A percentile compares a stretch with the other conserved stretches of the same genome.
Evolutionary conservation across 331 rosid species (phyloP).

Genomic region (Dryas integrifolia): DNA sequence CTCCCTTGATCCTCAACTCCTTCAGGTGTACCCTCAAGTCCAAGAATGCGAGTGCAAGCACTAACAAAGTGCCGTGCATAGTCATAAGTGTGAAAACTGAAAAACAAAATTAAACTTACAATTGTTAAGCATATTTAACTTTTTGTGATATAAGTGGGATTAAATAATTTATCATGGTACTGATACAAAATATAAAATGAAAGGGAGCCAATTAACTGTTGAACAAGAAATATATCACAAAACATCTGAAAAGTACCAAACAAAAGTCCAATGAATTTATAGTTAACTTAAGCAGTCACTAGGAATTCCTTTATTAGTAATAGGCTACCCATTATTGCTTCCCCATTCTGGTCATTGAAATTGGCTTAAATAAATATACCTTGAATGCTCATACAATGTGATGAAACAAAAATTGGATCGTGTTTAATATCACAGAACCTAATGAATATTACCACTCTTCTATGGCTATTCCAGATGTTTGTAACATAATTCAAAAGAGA

Average conservation of each 20-base stretch:
- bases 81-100: constrained; percentile 96
- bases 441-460: not conserved
- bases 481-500: not conserved
- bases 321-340: not conserved
- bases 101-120: constrained; percentile 8
- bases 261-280: constrained; percentile 3
- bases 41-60: constrained; percentile 98
- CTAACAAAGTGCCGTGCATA: constrained; percentile 98
- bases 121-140: not conserved
- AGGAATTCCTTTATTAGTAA: not conserved
- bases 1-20: constrained; percentile 98
- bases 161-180: not conserved
- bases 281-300: not conserved
- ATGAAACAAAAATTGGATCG: not conserved
- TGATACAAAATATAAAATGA: not conserved
- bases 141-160: not conserved
- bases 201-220: not conserved
- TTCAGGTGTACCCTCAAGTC: constrained; percentile 94
- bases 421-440: not conserved
- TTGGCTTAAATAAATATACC: not conserved
- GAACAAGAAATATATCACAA: too few relatives aligned
- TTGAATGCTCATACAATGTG: not conserved
- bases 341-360: not conserved
- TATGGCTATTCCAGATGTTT: not conserved
- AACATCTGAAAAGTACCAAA: not conserved